Evolutionary conservation across 495 filamentous ascomycete species (phyloP).

Genomic region (Podospora conica): DNA sequence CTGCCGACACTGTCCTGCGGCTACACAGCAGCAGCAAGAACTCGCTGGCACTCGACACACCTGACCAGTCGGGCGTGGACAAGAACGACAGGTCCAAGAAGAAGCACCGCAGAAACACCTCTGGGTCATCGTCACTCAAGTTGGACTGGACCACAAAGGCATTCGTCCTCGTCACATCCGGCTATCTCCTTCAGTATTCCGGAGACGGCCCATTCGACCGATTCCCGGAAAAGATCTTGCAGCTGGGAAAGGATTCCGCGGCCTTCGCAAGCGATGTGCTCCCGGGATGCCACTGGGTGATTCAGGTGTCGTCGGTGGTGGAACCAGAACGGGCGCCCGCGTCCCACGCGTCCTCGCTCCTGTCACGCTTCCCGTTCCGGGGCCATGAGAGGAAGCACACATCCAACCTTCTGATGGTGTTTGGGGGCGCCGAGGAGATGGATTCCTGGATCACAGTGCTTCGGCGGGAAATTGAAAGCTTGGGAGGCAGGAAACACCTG

Average conservation of each 20-base stretch:
- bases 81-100: constrained; percentile 33
- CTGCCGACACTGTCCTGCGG: constrained; percentile 57
- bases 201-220: constrained; percentile 75
- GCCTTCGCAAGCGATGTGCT: constrained; percentile 93
- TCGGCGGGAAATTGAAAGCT: constrained; percentile 59
- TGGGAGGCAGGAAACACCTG: constrained; percentile 61
- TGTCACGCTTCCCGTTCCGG: constrained; percentile 66
- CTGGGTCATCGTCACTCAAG: constrained; percentile 52
- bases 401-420: constrained; percentile 69
- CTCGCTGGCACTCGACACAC: constrained; percentile 20
- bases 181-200: constrained; percentile 81
- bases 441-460: constrained; percentile 70
- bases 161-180: constrained; percentile 73
- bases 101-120: constrained; percentile 48
- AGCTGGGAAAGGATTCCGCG: constrained; percentile 75
- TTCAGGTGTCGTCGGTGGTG: constrained; percentile 76
- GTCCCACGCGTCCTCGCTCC: constrained; percentile 54
- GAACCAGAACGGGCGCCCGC: constrained; percentile 54
- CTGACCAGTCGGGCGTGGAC: constrained; percentile 22
- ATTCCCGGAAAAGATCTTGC: constrained; percentile 79
- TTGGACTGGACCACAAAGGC: constrained; percentile 78
- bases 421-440: constrained; percentile 78
- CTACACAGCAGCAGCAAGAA: constrained; percentile 43
- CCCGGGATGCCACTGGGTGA: constrained; percentile 84
- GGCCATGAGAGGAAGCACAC: constrained; percentile 55